phyloP scores from a whole-genome alignment of 2,329 filamentous ascomycete species.

The Trichoderma cornu-damae region DNA sequence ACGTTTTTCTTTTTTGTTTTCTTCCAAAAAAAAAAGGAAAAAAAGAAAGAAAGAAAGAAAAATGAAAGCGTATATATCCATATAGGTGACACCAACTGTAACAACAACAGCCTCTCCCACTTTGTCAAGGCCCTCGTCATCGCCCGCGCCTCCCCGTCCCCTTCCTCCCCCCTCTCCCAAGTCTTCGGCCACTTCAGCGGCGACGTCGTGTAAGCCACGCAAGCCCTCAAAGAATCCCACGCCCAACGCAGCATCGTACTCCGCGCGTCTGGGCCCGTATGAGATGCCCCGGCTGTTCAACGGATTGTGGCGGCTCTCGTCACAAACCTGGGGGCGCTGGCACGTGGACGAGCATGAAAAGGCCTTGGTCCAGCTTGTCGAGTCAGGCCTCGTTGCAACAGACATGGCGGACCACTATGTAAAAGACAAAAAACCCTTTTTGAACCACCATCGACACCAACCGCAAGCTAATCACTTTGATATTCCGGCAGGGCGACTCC shows the following conservation, averaged over 20 bases:
- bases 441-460: background rate
- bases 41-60: too few relatives aligned
- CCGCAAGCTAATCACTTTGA: background rate
- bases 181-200: slow-evolving; percentile 29
- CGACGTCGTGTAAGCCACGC: slow-evolving; percentile 35
- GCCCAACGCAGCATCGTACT: slow-evolving; percentile 23
- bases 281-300: slow-evolving; percentile 28
- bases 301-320: slow-evolving; percentile 32
- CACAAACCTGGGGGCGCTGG: slow-evolving; percentile 29
- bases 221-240: slow-evolving; percentile 34
- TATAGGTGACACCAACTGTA: too few relatives aligned
- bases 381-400: slow-evolving; percentile 29
- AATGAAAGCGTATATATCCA: too few relatives aligned
- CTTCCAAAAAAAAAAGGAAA: too few relatives aligned
- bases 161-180: slow-evolving; percentile 5
- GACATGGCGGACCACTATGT: slow-evolving; percentile 53
- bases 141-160: slow-evolving; percentile 12
- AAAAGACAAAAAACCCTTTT: slow-evolving; percentile 16
- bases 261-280: slow-evolving; percentile 22
- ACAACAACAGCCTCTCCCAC: slow-evolving; percentile 15
- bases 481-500: slow-evolving; percentile 35
- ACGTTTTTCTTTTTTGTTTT: too few relatives aligned
- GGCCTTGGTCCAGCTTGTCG: slow-evolving; percentile 20
- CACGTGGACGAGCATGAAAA: slow-evolving; percentile 19
- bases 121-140: slow-evolving; percentile 21